Percentiles rank a stretch among this genome's conserved stretches.
These are phyloP conservation scores for Quercus engelmannii DNA, from an alignment of 306 rosid genomes.

Conservation along the genomic window DNA sequence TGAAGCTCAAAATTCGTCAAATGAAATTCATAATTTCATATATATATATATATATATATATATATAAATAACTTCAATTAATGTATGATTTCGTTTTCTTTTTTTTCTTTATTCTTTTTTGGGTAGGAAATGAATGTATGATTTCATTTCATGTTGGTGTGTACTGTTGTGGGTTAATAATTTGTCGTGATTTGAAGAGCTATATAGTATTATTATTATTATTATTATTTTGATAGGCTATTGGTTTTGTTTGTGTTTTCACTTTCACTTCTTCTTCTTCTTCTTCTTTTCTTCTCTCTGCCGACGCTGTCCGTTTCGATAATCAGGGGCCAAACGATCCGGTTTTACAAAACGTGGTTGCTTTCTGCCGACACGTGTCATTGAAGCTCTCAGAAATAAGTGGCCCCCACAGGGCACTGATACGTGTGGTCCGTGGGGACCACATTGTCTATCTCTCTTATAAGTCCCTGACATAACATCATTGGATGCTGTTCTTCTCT, in stretches of 20 bases:
- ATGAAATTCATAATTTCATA: neutral
- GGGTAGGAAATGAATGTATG: no score
- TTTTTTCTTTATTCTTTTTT: neutral
- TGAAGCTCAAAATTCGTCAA: neutral
- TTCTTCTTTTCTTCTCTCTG: neutral
- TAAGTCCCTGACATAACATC: constrained; percentile 1
- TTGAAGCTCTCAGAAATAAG: neutral
- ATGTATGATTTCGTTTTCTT: neutral
- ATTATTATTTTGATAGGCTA: neutral
- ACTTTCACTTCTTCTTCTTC: no score
- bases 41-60: no score
- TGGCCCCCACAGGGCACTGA: neutral
- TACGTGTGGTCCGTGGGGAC: constrained; percentile 36
- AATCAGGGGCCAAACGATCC: constrained; percentile 3
- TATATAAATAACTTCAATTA: neutral
- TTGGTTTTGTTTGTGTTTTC: no score
- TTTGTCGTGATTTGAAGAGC: constrained; percentile 2
- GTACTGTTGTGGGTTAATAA: neutral
- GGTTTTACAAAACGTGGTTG: constrained; percentile 21
- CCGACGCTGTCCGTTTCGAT: constrained; percentile 47
- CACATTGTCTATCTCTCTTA: constrained; percentile 5
- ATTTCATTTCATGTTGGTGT: neutral
- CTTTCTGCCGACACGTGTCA: constrained; percentile 42
- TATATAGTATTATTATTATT: neutral
- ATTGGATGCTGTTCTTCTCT: constrained; percentile 19